Evolutionary conservation across 2,329 filamentous ascomycete genomes (phyloP).

Genomic region (Fusarium secorum): DNA sequence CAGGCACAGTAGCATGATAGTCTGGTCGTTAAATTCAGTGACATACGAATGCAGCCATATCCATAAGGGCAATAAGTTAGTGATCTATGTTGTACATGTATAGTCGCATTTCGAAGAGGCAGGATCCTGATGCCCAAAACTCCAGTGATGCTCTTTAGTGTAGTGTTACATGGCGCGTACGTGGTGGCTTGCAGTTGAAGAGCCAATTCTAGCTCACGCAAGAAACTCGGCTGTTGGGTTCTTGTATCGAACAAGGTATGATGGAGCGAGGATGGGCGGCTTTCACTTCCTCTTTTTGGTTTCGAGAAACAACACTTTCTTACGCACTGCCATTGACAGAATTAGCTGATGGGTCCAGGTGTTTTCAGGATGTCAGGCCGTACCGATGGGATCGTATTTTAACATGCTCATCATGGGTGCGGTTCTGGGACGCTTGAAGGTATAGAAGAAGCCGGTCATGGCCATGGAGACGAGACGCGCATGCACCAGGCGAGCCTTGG

Average conservation of each 20-base stretch:
- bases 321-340: slow-evolving; percentile 70
- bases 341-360: slow-evolving; percentile 3
- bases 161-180: slow-evolving; percentile 43
- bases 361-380: slow-evolving; percentile 13
- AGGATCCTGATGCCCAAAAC: slow-evolving; percentile 40
- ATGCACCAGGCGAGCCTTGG: slow-evolving; percentile 89
- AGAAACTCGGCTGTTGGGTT: not conserved
- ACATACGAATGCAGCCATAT: slow-evolving; percentile 10
- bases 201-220: slow-evolving; percentile 18
- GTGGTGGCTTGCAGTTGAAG: not conserved
- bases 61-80: slow-evolving; percentile 7
- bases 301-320: slow-evolving; percentile 95
- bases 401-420: slow-evolving; percentile 92
- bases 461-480: slow-evolving; percentile 98
- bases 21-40: slow-evolving; percentile 3
- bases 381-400: slow-evolving; percentile 98
- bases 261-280: slow-evolving; percentile 1
- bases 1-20: not conserved
- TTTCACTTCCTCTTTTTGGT: slow-evolving; percentile 77
- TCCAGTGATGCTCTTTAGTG: slow-evolving; percentile 42
- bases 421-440: slow-evolving; percentile 81
- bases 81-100: slow-evolving; percentile 40
- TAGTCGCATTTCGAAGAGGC: slow-evolving; percentile 33
- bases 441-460: slow-evolving; percentile 97
- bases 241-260: slow-evolving; percentile 20